These are phyloP conservation scores for Lentinula detonsa DNA, from an alignment of 768 basidiomycete genomes.

Conservation along the genomic window DNA sequence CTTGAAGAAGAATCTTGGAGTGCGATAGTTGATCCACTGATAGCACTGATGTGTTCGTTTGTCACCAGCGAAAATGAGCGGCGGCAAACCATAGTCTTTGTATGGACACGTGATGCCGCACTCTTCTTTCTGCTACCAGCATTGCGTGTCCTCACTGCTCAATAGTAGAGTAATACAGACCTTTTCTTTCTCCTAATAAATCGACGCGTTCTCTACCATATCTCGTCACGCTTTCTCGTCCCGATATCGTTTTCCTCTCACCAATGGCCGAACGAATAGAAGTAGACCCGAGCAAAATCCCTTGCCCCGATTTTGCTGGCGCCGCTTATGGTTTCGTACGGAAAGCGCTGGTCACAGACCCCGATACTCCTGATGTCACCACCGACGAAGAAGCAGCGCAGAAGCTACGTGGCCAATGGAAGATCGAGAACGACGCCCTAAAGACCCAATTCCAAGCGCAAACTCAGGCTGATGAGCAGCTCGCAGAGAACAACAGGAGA, in stretches of 20 bases:
- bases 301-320: background rate
- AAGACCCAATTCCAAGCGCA: background rate
- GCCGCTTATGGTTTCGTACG: background rate
- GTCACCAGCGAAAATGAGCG: too few relatives aligned
- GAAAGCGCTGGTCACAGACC: background rate
- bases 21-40: too few relatives aligned
- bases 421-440: background rate
- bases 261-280: background rate
- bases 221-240: too few relatives aligned
- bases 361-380: background rate
- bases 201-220: background rate
- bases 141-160: too few relatives aligned
- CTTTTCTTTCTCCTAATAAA: too few relatives aligned
- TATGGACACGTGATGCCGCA: too few relatives aligned
- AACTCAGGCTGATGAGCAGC: background rate
- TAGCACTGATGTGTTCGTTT: too few relatives aligned
- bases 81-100: too few relatives aligned
- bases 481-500: constrained; percentile 17
- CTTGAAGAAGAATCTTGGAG: too few relatives aligned
- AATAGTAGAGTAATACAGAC: too few relatives aligned
- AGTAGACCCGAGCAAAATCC: background rate
- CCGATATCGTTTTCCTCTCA: background rate
- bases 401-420: background rate
- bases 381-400: constrained; percentile 10
- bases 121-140: too few relatives aligned